phyloP scores from a whole-genome alignment of 73 alveolate species.

The Symbiodinium pilosum region DNA sequence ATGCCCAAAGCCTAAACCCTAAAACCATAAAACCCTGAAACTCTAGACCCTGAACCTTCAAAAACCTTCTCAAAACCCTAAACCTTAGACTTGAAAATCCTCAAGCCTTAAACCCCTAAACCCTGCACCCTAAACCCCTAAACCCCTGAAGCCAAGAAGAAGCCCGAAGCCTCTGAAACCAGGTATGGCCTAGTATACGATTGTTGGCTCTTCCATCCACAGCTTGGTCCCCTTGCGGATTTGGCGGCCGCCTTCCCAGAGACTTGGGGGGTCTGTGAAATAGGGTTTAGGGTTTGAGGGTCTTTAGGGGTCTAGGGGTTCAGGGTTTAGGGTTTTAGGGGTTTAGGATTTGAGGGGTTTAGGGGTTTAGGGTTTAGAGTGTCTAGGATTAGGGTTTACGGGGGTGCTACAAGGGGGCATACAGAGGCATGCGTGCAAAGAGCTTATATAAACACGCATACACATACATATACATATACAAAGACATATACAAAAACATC shows the following conservation, averaged over 20 bases:
- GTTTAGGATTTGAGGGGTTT: not conserved
- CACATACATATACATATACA: no score
- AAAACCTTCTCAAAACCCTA: no score
- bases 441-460: no score
- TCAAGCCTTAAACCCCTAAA: not conserved
- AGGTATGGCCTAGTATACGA: no score
- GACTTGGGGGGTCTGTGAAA: not conserved
- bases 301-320: not conserved
- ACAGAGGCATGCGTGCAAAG: no score
- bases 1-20: not conserved
- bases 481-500: no score
- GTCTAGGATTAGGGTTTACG: not conserved
- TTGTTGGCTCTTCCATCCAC: not conserved
- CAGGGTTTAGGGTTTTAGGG: not conserved
- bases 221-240: not conserved
- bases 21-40: not conserved
- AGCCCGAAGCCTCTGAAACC: not conserved
- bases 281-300: not conserved
- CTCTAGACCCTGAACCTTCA: not conserved
- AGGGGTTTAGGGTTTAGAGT: not conserved
- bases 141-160: not conserved
- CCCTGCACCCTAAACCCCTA: not conserved
- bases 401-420: no score
- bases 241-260: not conserved
- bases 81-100: not conserved